Base-by-base conservation (phyloP, 805 yeast genomes). In the Wickerhamiella brachini region DNA sequence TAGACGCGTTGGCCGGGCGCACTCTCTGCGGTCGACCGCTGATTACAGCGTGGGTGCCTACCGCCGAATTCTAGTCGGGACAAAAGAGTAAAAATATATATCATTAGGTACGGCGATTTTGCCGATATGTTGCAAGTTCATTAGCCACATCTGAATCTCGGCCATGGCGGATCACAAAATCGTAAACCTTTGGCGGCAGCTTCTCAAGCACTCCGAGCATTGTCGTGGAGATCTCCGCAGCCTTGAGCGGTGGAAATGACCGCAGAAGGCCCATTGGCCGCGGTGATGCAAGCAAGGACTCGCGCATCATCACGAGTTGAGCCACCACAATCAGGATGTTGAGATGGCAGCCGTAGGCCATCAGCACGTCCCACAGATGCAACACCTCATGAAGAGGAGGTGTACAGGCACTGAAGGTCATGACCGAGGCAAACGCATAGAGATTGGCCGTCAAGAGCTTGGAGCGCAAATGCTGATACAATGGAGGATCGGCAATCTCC, bases 321-420 rank as follows among this genome's bases (percentile, higher is more conserved):
- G 96, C 90, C 8, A 87, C 85, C 2, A 88, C 78, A 57, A 87
- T 83, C 39, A 89, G 69, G 26, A 89, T 76, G 66, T 89, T 88
- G 80, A 87, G 75, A 61, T 89, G 95, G 18, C 84, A 78, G 0
- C 97, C 97, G 60, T 85, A 88, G 3, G 96, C 95, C 65, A 88
- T 83, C 58, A 87, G 67, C 57, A 88, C 84, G 64, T 88, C 97
- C 97, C 97, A 88, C 17, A 88, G 71, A 52, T 79, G 76, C 39
- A 88, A 66, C 1, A 85, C 84, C 55, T 88, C 86, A 31, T 71
- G 68, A 45, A 89, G 69, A 0, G 95, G 89, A 9, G 94, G 95
- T 5, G 94, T 86, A 59, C 95, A 85, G 2, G 95, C 90, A 51
- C 89, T 80, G 46, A 89, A 68, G 0, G 97, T 88, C 56, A 89